phyloP scores from a whole-genome alignment of 108 stramenopile genomes.

The Skeletonema marinoi region DNA sequence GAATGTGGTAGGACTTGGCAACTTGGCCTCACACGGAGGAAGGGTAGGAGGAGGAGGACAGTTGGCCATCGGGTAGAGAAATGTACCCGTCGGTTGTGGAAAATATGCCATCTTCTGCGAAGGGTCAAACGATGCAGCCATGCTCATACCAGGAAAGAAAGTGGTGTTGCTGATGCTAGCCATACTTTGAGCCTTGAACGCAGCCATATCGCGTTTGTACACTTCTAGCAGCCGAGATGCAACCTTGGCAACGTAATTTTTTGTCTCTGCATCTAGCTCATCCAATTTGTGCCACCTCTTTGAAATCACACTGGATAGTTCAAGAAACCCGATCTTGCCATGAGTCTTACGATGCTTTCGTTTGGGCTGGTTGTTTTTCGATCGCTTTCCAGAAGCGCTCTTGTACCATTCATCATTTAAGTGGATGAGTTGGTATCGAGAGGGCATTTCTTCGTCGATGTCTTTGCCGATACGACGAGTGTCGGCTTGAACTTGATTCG shows the following conservation, averaged over 20 bases:
- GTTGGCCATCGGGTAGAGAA: too few relatives aligned
- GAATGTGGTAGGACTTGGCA: not conserved
- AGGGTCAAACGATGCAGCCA: not conserved
- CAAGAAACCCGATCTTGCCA: constrained; percentile 73
- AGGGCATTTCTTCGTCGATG: constrained; percentile 19
- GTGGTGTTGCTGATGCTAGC: not conserved
- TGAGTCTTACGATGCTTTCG: constrained; percentile 64
- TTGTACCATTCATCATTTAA: constrained; percentile 22
- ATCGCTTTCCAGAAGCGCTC: constrained; percentile 10
- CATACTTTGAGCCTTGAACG: not conserved
- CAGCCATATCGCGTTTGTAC: constrained; percentile 13
- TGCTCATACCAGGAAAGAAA: not conserved
- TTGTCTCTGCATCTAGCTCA: constrained; percentile 19
- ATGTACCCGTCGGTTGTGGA: not conserved
- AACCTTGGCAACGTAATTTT: constrained; percentile 9
- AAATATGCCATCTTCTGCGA: not conserved
- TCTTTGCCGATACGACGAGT: constrained; percentile 10
- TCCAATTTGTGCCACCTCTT: constrained; percentile 49
- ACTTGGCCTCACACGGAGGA: too few relatives aligned
- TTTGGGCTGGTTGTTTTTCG: not conserved
- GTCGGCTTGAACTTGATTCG: not conserved
- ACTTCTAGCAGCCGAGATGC: constrained; percentile 13
- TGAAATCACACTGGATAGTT: constrained; percentile 61
- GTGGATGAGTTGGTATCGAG: constrained; percentile 26
- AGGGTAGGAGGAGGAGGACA: too few relatives aligned